Evolutionary conservation across 495 filamentous ascomycete genomes (phyloP).

Genomic region (Penicillium flavigenum): DNA sequence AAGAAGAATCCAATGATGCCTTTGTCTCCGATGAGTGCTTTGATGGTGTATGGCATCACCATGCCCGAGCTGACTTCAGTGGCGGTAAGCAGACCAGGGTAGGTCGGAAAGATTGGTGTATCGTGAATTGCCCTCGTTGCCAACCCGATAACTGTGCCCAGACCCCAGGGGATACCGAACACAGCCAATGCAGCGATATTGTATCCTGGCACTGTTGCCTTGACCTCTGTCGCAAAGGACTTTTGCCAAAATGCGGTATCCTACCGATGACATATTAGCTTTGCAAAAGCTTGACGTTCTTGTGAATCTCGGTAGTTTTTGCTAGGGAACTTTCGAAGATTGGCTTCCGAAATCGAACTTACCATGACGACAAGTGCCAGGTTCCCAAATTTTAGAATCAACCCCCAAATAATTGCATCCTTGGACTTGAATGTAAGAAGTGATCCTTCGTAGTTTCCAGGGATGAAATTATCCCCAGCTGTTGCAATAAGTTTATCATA

Average conservation of each 20-base stretch:
- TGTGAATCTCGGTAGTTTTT: no score
- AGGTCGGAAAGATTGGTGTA: slow-evolving; percentile 52
- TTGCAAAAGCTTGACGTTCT: no score
- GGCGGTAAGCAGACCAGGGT: slow-evolving; percentile 44
- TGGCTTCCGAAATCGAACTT: slow-evolving; percentile 1
- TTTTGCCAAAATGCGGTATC: slow-evolving; percentile 57
- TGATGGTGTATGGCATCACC: slow-evolving; percentile 48
- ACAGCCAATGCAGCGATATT: slow-evolving; percentile 45
- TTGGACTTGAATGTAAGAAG: slow-evolving; percentile 52
- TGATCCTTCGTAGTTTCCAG: slow-evolving; percentile 48
- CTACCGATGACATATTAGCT: slow-evolving; percentile 18
- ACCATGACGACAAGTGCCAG: slow-evolving; percentile 53
- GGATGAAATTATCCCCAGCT: slow-evolving; percentile 38
- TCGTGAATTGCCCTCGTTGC: slow-evolving; percentile 47
- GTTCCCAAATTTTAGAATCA: slow-evolving; percentile 51
- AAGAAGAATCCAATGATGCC: slow-evolving; percentile 52
- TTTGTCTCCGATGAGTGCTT: slow-evolving; percentile 48
- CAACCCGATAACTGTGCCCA: slow-evolving; percentile 51
- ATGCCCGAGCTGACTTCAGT: slow-evolving; percentile 47
- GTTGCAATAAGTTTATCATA: slow-evolving; percentile 39
- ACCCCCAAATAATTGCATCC: slow-evolving; percentile 49
- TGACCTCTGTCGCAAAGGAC: slow-evolving; percentile 46
- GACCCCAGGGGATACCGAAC: slow-evolving; percentile 51
- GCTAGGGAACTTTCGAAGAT: no score
- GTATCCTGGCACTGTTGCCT: slow-evolving; percentile 44